Evolutionary conservation across 2,329 filamentous ascomycete species (phyloP), one percentile per base, ranked within the genome.

Genomic region (Triangularia setosa): DNA sequence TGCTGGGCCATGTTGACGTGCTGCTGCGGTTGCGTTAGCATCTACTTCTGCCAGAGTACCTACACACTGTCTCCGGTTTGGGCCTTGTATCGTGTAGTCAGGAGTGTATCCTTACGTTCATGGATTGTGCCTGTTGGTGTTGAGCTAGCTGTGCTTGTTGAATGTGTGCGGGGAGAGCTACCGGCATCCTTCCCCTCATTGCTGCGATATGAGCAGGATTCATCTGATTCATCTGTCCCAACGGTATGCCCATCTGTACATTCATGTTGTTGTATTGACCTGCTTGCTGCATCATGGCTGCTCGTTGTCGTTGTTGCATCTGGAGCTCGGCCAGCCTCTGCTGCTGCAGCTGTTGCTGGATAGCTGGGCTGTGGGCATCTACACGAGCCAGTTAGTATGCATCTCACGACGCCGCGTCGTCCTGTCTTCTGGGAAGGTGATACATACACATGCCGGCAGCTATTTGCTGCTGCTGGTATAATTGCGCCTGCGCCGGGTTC

Each of bases 401-500:
- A 28, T 16, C 44, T 23, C 33, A n/a, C n/a, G n/a, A n/a, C n/a
- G n/a, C n/a, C n/a, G n/a, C n/a, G n/a, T n/a, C n/a, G n/a, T n/a
- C n/a, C n/a, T n/a, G n/a, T n/a, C n/a, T n/a, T n/a, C n/a, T n/a
- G n/a, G n/a, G n/a, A n/a, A n/a, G n/a, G n/a, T n/a, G n/a, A n/a
- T 4, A 72, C 44, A 72, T 27, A 48, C 21, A 68, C 68, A 40
- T 70, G 71, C 69, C 69, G 69, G 77, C 76, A 40, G 76, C 76
- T 67, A 80, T 81, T 59, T 83, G 80, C 55, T 81, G 80, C 66
- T 85, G 84, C 63, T 85, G 85, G 65, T 87, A 82, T 73, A 87
- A 78, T 69, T 86, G 84, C 65, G 79, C 79, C 71, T 84, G 82
- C 60, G 79, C 81, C 52, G 89, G 88, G 72, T 82, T 90, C 61